Evolutionary conservation across 2,329 filamentous ascomycete genomes (phyloP).

Genomic region (Triangularia verruculosa): DNA sequence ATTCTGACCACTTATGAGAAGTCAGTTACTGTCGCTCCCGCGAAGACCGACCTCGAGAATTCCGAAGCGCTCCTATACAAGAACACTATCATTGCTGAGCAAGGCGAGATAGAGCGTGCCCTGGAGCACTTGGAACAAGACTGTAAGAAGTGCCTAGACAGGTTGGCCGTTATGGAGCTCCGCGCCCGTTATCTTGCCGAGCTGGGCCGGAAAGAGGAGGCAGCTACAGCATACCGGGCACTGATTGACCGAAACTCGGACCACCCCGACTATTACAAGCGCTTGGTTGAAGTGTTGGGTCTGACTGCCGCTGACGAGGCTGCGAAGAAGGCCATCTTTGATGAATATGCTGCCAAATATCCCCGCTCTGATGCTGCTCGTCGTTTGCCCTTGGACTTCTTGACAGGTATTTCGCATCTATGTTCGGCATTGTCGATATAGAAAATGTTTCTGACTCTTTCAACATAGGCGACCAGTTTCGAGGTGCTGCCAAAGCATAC

Average conservation of each 20-base stretch:
- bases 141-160: conserved; percentile 76
- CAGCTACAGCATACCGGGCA: conserved; percentile 73
- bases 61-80: conserved; percentile 94
- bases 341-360: conserved; percentile 76
- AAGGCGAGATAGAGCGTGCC: conserved; percentile 77
- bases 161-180: conserved; percentile 79
- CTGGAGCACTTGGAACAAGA: conserved; percentile 80
- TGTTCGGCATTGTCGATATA: not conserved
- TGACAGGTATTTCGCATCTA: conserved; percentile 56
- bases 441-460: conserved; percentile 20
- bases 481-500: conserved; percentile 72
- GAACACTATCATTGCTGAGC: conserved; percentile 89
- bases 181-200: conserved; percentile 80
- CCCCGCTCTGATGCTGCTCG: conserved; percentile 81
- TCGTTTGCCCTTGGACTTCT: conserved; percentile 84
- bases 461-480: conserved; percentile 69
- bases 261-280: conserved; percentile 80
- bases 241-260: conserved; percentile 87
- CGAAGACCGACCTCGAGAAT: conserved; percentile 80
- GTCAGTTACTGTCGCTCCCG: conserved; percentile 77
- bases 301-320: conserved; percentile 56
- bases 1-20: conserved; percentile 90
- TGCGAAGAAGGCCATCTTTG: conserved; percentile 67
- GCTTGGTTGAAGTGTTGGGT: conserved; percentile 66
- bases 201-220: conserved; percentile 74